Evolutionary conservation across 768 basidiomycete genomes (phyloP), one percentile per base, ranked within the genome.

Genomic region (Leccinellum rugosiceps): DNA sequence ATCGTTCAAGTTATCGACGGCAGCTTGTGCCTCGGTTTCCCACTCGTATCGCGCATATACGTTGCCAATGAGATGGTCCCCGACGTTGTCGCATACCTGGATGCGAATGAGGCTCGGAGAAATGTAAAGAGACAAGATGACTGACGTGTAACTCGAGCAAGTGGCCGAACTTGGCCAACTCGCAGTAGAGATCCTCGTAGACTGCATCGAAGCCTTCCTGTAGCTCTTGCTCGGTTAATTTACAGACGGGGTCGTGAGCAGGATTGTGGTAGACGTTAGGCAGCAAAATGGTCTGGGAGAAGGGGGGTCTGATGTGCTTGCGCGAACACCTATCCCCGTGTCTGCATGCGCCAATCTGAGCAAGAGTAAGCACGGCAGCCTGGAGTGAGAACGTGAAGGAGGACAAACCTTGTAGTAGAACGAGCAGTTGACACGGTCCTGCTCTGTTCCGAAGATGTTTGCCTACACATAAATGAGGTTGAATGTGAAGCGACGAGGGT

Each of bases 211-310:
- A 94, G 7, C 92, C 92, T 65, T 93, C 91, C 73, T 94, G 92
- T 15, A 94, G 75, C 66, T 94, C 94, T 70, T 90, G 86, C 64
- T 93, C 90, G 0, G 84, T 85, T 63, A 96, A 78, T 68, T 91
- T 91, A 80, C 91, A 92, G 56, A 91, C 83, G 9, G 92, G 92
- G 69, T 93, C 92, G 65, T 98, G 94, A 9, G 90, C 90, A 3
- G 97, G 97, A 74, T 99, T 99, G 74, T 98, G 94, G 73, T 98
- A 99, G 47, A 98, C 94, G 66, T 99, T 99, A 4, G 94, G 94
- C 30, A 98, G 81, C 14, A 98, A 81, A 46, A 99, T 94, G 4
- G 97, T 98, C 68, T 98, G 95, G 14, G 94, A 97, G 74, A 96
- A 98, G 4, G 95, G 93, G 3, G 96, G 96, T 70, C 90, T 88